phyloP scores from a whole-genome alignment of 177 flowering plant genomes.

The Tripterygium wilfordii region DNA sequence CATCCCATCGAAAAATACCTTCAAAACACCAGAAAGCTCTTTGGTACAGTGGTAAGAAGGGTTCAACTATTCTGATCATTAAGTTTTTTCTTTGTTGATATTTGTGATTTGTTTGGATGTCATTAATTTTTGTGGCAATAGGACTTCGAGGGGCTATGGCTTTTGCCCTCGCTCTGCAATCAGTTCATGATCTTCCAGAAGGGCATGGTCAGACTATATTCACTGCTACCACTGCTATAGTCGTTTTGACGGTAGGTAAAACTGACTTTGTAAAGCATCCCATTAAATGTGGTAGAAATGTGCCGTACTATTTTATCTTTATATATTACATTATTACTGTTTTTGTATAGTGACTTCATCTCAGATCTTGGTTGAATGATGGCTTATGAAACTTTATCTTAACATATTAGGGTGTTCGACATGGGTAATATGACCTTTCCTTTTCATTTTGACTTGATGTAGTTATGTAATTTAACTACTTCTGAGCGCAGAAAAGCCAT shows the following conservation, averaged over 20 bases:
- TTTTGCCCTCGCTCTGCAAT: constrained; percentile 97
- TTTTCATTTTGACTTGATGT: no score
- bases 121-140: constrained; percentile 17
- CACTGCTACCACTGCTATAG: constrained; percentile 97
- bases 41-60: constrained; percentile 94
- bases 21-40: constrained; percentile 91
- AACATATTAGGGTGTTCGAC: no score
- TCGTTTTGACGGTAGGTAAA: constrained; percentile 79
- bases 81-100: background rate
- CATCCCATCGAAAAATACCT: constrained; percentile 75
- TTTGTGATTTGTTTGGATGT: background rate
- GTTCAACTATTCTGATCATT: background rate
- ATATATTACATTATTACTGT: no score
- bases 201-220: constrained; percentile 98
- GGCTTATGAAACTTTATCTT: background rate
- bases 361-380: no score
- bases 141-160: constrained; percentile 99
- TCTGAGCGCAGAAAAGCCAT: no score
- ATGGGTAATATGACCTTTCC: no score
- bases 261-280: background rate
- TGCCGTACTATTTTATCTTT: no score
- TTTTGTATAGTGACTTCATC: no score
- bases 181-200: constrained; percentile 97
- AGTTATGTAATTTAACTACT: no score
- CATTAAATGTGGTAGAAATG: no score